Base-by-base conservation (phyloP, 2,329 filamentous ascomycete species). In the Fusarium chuoi region DNA sequence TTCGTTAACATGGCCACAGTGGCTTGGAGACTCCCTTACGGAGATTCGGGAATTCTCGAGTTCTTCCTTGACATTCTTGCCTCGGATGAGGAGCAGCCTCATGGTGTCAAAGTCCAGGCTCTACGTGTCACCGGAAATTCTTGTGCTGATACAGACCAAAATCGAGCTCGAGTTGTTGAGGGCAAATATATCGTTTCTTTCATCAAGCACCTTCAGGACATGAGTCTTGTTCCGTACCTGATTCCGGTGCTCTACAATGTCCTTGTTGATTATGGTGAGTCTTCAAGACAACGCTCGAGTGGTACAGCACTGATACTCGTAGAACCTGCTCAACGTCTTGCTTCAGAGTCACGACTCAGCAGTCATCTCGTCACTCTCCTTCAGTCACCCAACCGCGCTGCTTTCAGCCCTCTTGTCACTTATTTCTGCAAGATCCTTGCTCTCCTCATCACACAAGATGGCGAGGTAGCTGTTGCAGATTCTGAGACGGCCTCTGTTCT, bases 191-290 rank as follows among this genome's bases (percentile, higher is more conserved):
- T 92, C 18, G 75, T 81, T 7, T 80, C 82, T 38, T 83, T 92
- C 62, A 85, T 89, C 38, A 74, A 80, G 6, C 83, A 89, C 41
- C 79, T 91, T 14, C 73, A 81, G 20, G 79, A 88, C 42, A 85
- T 88, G 55, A 79, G 81, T 1, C 73, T 91, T 24, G 79, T 90
- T 13, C 80, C 84, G 0, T 89, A 89, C 77, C 84, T 85, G 41
- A 85, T 91, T 45, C 88, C 89, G 0, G 90, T 91, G 13, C 80
- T 92, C 8, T 90, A 88, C 79, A 92, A 92, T 76, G 84, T 91
- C 54, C 86, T 89, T 62, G 85, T 91, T 20, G 90, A 92, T 77
- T 91, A 90, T 77, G 88, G 89, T 91, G 78, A 81, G 49, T 39
- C 20, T 13, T 24, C 4, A 7, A 30, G 22, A 42, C n/a, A 9